Evolutionary conservation across 179 eudicot genomes (phyloP).

Genomic region (Nepenthes alata): DNA sequence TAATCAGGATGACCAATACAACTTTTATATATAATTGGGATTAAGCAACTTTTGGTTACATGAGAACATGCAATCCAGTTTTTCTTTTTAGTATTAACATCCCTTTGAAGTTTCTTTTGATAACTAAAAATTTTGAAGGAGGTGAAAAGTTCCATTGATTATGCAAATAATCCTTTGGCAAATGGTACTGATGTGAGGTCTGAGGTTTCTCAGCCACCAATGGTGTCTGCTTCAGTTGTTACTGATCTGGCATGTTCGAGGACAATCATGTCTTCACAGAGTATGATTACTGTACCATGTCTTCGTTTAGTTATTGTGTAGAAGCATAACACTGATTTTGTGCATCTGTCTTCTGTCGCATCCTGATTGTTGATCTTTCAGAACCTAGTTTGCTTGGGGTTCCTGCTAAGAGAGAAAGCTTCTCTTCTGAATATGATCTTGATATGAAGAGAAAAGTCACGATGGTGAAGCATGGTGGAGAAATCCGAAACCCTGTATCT

Average conservation of each 20-base stretch:
- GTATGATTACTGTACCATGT: constrained; percentile 26
- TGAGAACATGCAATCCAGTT: no score
- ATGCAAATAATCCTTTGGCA: constrained; percentile 22
- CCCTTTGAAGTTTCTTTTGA: constrained; percentile 6
- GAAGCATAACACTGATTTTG: no score
- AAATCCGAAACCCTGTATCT: constrained; percentile 24
- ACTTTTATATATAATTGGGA: neutral
- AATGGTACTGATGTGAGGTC: constrained; percentile 34
- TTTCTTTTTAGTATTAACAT: neutral
- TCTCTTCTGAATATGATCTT: constrained; percentile 21
- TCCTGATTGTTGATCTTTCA: constrained; percentile 7
- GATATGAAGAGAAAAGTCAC: constrained; percentile 25
- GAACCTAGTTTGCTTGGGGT: constrained; percentile 79
- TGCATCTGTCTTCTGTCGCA: constrained; percentile 2
- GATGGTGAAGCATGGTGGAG: constrained; percentile 24
- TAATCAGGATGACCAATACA: neutral
- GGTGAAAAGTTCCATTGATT: constrained; percentile 27
- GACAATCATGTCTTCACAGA: constrained; percentile 38
- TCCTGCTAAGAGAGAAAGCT: constrained; percentile 48
- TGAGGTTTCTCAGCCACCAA: constrained; percentile 36
- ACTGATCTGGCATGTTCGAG: constrained; percentile 25
- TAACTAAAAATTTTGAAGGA: constrained; percentile 27
- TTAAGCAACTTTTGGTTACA: neutral
- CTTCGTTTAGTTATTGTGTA: constrained; percentile 3
- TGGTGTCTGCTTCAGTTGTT: constrained; percentile 35